phyloP scores from a whole-genome alignment of 768 basidiomycete species.

The Rhizopogon vesiculosus region DNA sequence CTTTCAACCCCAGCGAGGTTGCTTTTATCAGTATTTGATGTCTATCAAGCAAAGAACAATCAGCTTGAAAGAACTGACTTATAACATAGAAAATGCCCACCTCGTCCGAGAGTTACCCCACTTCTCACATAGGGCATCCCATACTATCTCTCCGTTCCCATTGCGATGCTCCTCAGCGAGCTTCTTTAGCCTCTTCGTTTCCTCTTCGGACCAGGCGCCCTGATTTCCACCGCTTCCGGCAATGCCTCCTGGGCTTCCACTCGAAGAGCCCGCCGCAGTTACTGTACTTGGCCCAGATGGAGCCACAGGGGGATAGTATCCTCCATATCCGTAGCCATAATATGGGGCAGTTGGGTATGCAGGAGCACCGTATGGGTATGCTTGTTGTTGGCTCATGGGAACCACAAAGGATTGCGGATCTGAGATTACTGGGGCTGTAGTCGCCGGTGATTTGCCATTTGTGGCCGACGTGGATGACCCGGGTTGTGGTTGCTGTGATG shows the following conservation, averaged over 20 bases:
- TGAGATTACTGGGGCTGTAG: slow-evolving; percentile 51
- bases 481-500: slow-evolving; percentile 29
- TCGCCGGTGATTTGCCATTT: slow-evolving; percentile 28
- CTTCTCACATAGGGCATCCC: slow-evolving; percentile 72
- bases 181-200: slow-evolving; percentile 62
- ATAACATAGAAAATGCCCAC: slow-evolving; percentile 31
- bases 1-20: slow-evolving; percentile 72
- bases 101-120: slow-evolving; percentile 74
- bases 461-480: slow-evolving; percentile 23
- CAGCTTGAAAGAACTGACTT: neutral
- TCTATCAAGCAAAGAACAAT: slow-evolving; percentile 30
- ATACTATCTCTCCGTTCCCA: slow-evolving; percentile 51
- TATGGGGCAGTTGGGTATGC: slow-evolving; percentile 62
- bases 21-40: slow-evolving; percentile 84
- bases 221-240: slow-evolving; percentile 44
- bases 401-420: slow-evolving; percentile 73
- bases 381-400: slow-evolving; percentile 53
- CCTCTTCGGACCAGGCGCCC: slow-evolving; percentile 77
- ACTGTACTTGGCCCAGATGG: slow-evolving; percentile 20
- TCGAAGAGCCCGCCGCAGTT: slow-evolving; percentile 19
- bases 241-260: slow-evolving; percentile 11
- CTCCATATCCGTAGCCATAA: slow-evolving; percentile 45
- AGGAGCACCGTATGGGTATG: slow-evolving; percentile 29
- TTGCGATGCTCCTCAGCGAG: slow-evolving; percentile 65
- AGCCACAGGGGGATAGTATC: slow-evolving; percentile 27